Base-by-base conservation (phyloP, 2,329 filamentous ascomycete species). In the Furcasterigmium furcatum region DNA sequence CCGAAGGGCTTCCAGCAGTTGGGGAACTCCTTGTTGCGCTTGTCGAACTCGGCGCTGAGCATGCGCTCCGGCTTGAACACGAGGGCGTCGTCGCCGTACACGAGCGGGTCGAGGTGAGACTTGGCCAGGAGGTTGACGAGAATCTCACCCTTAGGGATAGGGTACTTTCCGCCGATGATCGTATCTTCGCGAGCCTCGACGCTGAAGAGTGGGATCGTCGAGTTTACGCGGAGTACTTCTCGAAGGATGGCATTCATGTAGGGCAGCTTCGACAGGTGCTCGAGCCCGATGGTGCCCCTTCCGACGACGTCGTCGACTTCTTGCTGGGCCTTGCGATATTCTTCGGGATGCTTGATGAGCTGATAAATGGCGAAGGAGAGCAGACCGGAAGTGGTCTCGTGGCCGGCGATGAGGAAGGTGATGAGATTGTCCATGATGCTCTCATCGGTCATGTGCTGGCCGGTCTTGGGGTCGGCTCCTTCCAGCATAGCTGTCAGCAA, bases 241-340 rank as follows among this genome's bases (percentile, higher is more conserved):
- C 79, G 74, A 38, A 88, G 67, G 35, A 82, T 66, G 6, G 80
- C 85, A 19, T 77, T 72, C 47, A 87, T 70, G 53, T 88, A 89
- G 4, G 76, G 74, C 20, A 88, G 67, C 54, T 80, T 77, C 10
- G 72, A 66, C 45, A 88, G 62, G 54, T 87, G 81, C 2, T 84
- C 74, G 2, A 78, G 67, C 6, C 63, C 72, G 18, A 87, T 73
- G 14, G 73, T 69, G 0, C 72, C 73, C 43, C 67, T 72, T 3
- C 84, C 84, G 38, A 87, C 62, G 2, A 89, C 80, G 0, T 65
- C 54, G 55, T 89, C 85, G 7, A 90, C 80, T 57, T 91, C 86
- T 47, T 81, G 61, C 51, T 84, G 84, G 0, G 83, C 82, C 50
- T 80, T 81, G 30, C 65, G 65, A 49, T 84, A 80, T 2, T 71